Base-by-base conservation (phyloP, 2,329 filamentous ascomycete species). In the Lecanosticta acicola region DNA sequence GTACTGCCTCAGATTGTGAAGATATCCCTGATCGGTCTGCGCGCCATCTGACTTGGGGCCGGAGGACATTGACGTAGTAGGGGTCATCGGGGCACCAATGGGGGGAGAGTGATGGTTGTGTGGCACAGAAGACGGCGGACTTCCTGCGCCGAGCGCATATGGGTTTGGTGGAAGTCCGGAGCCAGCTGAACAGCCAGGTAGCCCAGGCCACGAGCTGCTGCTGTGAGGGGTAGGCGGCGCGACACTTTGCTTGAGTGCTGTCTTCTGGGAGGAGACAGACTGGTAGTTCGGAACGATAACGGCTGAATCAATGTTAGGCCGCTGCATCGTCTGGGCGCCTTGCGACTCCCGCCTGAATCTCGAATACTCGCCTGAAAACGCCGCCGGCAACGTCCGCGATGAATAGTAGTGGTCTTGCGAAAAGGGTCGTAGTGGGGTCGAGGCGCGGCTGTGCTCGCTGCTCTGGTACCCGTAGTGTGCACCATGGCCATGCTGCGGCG, bases 1-100 rank as follows among this genome's bases (percentile, higher is more conserved):
- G 49, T 71, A 73, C 46, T 68, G 66, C 54, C 66, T 63, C 34
- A 73, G 55, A 50, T 71, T 67, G 55, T 63, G 58, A 53, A 73
- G 53, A 50, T 72, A 72, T 45, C 56, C 60, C 16, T 55, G 58
- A 14, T 59, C 61, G 26, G 63, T 56, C 56, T 66, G 54, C 51
- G 59, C 57, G 8, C 26, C 39, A 24, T 57, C 54, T 17, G 40
- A n/a, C 40, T 56, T 59, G 5, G 56, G 56, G 3, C 41, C 32
- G 2, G 54, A 48, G 2, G 59, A 59, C 8, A 45, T 44, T n/a
- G 54, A 55, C n/a, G 66, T 65, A 48, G 62, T 53, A 53, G 63
- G 64, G 40, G 64, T 61, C 3, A 56, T 39, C 4, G 58, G 58
- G 13, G 48, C 53, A 20, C 54, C 57, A 17, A 61, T 56, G 42